Evolutionary conservation across 2,329 filamentous ascomycete species (phyloP), one percentile per base, ranked within the genome.

Genomic region (Pseudogymnoascus verrucosus): DNA sequence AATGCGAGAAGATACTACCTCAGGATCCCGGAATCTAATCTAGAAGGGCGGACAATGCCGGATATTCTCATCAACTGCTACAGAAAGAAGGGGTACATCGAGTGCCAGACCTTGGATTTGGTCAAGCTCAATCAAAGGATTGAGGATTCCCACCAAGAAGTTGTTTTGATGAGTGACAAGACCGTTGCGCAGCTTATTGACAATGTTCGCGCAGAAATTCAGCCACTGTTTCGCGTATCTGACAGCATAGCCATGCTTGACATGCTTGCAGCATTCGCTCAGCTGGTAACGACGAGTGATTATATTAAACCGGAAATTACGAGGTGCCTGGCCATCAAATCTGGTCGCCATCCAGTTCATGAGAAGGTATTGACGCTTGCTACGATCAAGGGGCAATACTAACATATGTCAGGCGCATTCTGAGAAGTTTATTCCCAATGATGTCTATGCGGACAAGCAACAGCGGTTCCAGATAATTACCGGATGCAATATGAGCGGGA

Each of bases 401-500:
- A 1, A 63, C 19, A 63, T 26, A 73, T 40, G 28, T 0, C 60
- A 84, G 78, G 84, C 87, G 1, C 85, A 90, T 67, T 77, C 79
- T 0, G 82, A 82, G 54, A 85, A 84, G 21, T 96, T 90, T 71
- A 80, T 98, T 3, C 90, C 95, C 0, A 98, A 98, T 67, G 93
- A 98, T 71, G 90, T 93, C 28, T 98, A 93, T 70, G 89, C 91
- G 2, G 89, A 88, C 0, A 82, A 89, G 36, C 87, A 93, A 65
- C 86, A 87, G 37, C 86, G 93, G 1, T 96, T 97, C 70, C 93
- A 98, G 68, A 89, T 98, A 66, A 88, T 99, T 67, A 98, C 93
- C 0, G 93, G 95, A 3, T 96, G 91, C 74, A 99, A 99, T 70
- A 99, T 99, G 95, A 96, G 91, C 69, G 95, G 93, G 0, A 99